phyloP scores from a whole-genome alignment of 2,329 filamentous ascomycete genomes.

The Fusarium humuli region DNA sequence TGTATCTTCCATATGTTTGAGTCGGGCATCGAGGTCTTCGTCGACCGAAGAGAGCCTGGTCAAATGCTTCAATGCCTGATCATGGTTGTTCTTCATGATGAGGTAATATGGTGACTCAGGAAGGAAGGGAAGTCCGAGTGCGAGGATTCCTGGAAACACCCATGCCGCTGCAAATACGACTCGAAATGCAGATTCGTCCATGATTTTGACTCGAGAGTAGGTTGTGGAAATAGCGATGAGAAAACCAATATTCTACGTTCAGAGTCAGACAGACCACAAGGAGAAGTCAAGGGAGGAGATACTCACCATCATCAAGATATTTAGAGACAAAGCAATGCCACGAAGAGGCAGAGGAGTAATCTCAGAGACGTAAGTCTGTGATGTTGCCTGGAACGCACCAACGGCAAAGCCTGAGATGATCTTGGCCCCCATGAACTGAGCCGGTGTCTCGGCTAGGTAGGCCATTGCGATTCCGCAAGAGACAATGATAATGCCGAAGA shows the following conservation, averaged over 20 bases:
- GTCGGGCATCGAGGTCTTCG: slow-evolving; percentile 1
- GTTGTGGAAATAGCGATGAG: slow-evolving; percentile 4
- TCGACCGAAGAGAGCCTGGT: background rate
- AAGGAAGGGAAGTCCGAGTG: slow-evolving; percentile 22
- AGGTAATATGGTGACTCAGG: slow-evolving; percentile 25
- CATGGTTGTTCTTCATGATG: slow-evolving; percentile 14
- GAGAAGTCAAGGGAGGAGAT: too few species aligned
- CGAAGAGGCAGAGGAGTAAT: slow-evolving; percentile 1
- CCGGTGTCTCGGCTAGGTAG: slow-evolving; percentile 8
- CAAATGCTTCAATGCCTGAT: slow-evolving; percentile 4
- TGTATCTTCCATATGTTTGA: slow-evolving; percentile 5
- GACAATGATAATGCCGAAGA: slow-evolving; percentile 1
- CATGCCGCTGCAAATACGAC: slow-evolving; percentile 13
- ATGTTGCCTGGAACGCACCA: slow-evolving; percentile 14
- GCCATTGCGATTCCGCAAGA: slow-evolving; percentile 4
- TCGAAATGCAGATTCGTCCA: slow-evolving; percentile 15
- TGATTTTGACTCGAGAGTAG: background rate
- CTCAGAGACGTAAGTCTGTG: slow-evolving; percentile 23
- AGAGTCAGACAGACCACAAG: background rate
- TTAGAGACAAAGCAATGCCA: slow-evolving; percentile 2
- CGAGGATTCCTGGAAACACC: slow-evolving; percentile 15
- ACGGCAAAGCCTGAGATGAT: slow-evolving; percentile 18
- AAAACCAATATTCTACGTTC: background rate
- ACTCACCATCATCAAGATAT: slow-evolving; percentile 18
- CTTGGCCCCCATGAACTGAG: slow-evolving; percentile 24